Evolutionary conservation across 2,329 filamentous ascomycete species (phyloP).

Genomic region (Aspergillus sp.): DNA sequence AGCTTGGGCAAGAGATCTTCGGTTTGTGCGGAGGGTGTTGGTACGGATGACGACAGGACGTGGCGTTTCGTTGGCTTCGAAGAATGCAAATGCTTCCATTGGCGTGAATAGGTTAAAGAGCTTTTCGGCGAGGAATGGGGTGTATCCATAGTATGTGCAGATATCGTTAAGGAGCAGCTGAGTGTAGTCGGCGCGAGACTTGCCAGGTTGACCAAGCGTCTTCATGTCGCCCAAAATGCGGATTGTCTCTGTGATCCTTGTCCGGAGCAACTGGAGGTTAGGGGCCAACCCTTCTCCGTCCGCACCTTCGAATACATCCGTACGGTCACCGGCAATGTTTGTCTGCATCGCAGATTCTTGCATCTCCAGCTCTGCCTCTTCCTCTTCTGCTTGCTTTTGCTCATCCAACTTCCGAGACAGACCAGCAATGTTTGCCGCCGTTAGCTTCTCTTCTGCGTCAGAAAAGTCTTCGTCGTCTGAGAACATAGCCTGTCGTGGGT

Average conservation of each 20-base stretch:
- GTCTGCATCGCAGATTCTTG: conserved; percentile 85
- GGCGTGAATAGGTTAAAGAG: conserved; percentile 90
- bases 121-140: conserved; percentile 91
- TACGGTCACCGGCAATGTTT: conserved; percentile 80
- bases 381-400: conserved; percentile 73
- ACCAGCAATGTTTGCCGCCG: conserved; percentile 93
- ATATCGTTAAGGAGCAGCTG: conserved; percentile 85
- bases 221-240: conserved; percentile 87
- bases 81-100: conserved; percentile 94
- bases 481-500: conserved; percentile 70
- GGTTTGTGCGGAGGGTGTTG: conserved; percentile 81
- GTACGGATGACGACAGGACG: conserved; percentile 94
- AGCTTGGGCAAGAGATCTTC: conserved; percentile 81
- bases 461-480: conserved; percentile 92
- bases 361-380: conserved; percentile 80
- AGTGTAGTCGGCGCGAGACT: conserved; percentile 85
- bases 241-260: conserved; percentile 88
- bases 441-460: conserved; percentile 85
- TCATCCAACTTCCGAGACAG: conserved; percentile 81
- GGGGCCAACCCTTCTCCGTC: conserved; percentile 71
- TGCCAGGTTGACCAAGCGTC: conserved; percentile 74
- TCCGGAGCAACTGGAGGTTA: conserved; percentile 84
- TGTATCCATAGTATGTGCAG: conserved; percentile 96
- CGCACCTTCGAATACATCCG: conserved; percentile 56
- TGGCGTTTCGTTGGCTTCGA: conserved; percentile 95